Evolutionary conservation across 441 rosid species (phyloP).

Genomic region (Sinapis alba): DNA sequence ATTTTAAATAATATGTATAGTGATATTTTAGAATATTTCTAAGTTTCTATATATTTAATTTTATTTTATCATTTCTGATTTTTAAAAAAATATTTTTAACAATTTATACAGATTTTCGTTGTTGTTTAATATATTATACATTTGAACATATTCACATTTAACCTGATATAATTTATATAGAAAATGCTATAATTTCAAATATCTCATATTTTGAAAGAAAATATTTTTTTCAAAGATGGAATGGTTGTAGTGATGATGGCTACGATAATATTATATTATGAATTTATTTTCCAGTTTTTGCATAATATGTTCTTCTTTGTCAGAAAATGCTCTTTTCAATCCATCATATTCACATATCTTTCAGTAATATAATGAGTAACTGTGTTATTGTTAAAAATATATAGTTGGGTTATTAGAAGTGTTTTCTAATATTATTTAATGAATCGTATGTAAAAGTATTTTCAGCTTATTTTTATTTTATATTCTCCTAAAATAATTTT

Average conservation of each 20-base stretch:
- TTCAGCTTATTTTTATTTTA: neutral
- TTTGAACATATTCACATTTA: neutral
- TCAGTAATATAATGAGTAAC: neutral
- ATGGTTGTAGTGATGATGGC: neutral
- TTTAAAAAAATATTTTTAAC: neutral
- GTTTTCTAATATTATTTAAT: neutral
- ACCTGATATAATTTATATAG: neutral
- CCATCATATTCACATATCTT: neutral
- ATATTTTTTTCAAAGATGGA: neutral
- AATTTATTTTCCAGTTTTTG: neutral
- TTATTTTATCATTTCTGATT: neutral
- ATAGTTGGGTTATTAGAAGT: neutral
- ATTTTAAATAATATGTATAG: neutral
- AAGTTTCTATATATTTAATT: too few relatives aligned
- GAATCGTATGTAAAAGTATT: neutral
- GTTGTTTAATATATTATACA: neutral
- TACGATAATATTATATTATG: neutral
- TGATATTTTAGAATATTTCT: neutral
- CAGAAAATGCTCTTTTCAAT: too few relatives aligned
- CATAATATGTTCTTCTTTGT: neutral
- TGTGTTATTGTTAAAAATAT: neutral
- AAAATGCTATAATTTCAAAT: neutral
- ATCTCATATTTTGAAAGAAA: neutral
- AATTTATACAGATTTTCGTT: too few relatives aligned
- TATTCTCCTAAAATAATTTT: too few relatives aligned